Base-by-base conservation (phyloP, 2,329 filamentous ascomycete species). In the Aspergillus sp. region DNA sequence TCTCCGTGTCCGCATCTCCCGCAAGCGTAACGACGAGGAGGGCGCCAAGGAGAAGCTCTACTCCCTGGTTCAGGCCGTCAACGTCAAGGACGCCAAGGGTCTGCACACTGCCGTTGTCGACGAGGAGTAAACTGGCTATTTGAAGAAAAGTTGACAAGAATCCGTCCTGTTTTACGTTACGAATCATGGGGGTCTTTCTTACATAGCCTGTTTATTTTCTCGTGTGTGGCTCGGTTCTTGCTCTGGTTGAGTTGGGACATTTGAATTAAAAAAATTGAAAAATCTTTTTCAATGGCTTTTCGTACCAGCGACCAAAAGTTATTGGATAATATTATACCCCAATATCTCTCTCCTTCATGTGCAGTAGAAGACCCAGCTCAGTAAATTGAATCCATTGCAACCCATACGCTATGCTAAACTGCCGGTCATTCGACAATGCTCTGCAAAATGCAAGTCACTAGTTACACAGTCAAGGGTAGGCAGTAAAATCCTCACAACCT, bases 21-120 rank as follows among this genome's bases (percentile, higher is more conserved):
- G 94, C 81, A 95, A 96, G 88, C 91, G 94, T 87, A 99, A 99
- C 83, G 94, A 99, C 79, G 94, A 97, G 85, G 94, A 99, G 83
- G 91, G 90, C 72, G 94, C 95, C 77, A 96, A 96, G 85, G 91
- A 99, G 87, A 96, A 95, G 86, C 88, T 99, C 66, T 99, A 97
- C 88, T 94, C 89, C 79, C 97, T 96, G 82, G 94, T 99, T 69
- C 93, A 99, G 87, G 94, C 94, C 70, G 94, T 99, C 77, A 97
- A 97, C 81, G 92, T 97, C 76, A 96, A 97, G 90, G 89, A 96
- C 81, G 87, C 91, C 79, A 97, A 97, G 90, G 93, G 94, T 78
- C 88, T 99, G 69, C 86, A 89, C 75, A 99, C 94, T 67, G 86
- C 88, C 70, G 84, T 96, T 71, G 93, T 99, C 58, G 84, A 87